These are phyloP conservation scores for Neltuma alba DNA, from an alignment of 306 rosid genomes.

Conservation along the genomic window DNA sequence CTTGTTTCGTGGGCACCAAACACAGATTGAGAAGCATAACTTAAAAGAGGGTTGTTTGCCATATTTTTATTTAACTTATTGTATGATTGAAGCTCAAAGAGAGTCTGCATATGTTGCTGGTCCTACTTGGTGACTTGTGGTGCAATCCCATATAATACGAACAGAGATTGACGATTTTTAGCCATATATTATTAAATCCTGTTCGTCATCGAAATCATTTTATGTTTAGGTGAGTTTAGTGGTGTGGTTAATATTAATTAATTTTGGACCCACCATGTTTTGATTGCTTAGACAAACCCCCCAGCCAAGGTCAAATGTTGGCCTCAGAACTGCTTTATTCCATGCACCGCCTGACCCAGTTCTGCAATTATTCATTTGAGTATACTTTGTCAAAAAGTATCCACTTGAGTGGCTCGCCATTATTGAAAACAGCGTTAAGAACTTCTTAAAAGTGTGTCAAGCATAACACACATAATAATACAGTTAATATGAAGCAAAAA, in stretches of 20 bases:
- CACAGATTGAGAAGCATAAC: slow-evolving; percentile 9
- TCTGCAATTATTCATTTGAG: slow-evolving; percentile 46
- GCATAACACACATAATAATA: slow-evolving; percentile 22
- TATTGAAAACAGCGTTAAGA: slow-evolving; percentile 38
- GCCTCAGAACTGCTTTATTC: slow-evolving; percentile 58
- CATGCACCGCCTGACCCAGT: slow-evolving; percentile 44
- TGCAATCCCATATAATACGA: slow-evolving; percentile 39
- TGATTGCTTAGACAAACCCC: slow-evolving; percentile 44
- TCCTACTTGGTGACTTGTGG: slow-evolving; percentile 37
- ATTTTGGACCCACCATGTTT: slow-evolving; percentile 61
- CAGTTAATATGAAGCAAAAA: background rate
- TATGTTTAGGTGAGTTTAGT: slow-evolving; percentile 45
- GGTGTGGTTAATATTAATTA: slow-evolving; percentile 33
- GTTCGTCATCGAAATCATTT: slow-evolving; percentile 36
- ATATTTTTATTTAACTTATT: slow-evolving; percentile 29
- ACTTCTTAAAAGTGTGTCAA: slow-evolving; percentile 31
- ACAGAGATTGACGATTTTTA: slow-evolving; percentile 28
- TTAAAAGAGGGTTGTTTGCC: slow-evolving; percentile 24
- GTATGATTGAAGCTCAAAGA: slow-evolving; percentile 39
- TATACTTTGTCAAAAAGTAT: slow-evolving; percentile 58
- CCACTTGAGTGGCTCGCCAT: slow-evolving; percentile 45
- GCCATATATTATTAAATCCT: slow-evolving; percentile 25
- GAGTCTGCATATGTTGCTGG: slow-evolving; percentile 23
- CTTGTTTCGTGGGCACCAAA: slow-evolving; percentile 40
- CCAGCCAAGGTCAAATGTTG: slow-evolving; percentile 51